Base-by-base conservation (phyloP, 345 rosid genomes). In the Gossypioides kirkii region DNA sequence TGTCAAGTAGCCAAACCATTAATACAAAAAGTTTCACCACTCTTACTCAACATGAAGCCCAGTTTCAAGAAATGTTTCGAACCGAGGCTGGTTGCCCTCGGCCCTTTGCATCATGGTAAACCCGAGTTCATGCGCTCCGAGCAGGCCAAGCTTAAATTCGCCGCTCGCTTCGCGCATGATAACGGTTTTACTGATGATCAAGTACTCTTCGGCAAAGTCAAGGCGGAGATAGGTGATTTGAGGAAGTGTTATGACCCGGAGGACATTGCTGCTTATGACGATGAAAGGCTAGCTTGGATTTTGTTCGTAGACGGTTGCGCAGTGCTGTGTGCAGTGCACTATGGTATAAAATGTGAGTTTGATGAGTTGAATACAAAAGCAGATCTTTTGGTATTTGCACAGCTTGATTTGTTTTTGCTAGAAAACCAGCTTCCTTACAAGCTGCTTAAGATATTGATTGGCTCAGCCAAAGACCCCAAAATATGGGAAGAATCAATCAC, bases 351-450 rank as follows among this genome's bases (percentile, higher is more conserved):
- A 61, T 3, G 20, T 1, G 3, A 5, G 22, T 13, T 22, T 4
- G 1, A 36, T 1, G 2, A 49, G 0, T 16, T 70, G 20, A 38
- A 61, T 12, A 61, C 65, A 0, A 55, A 54, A 14, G 16, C 6
- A 18, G 42, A 65, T 20, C 17, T 18, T 10, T 22, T 22, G 4
- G 78, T 62, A 16, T 67, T 54, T 16, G 74, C 52, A 3, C 23
- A 26, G 0, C 43, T 47, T 12, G 85, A 82, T 43, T 16, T 82
- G 61, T 64, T 82, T 52, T 67, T 79, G 74, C 67, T 79, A 0
- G 82, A 82, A 55, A 80, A 59, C 62, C 78, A 79, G 26, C 42
- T 82, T 26, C 85, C 82, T 16, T 79, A 16, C n/a, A 7, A 2
- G 0, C 38, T 82, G 13, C 74, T 82, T 1, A 10, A 42, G 38